phyloP scores from a whole-genome alignment of 768 basidiomycete species.

The Mycena galopus region DNA sequence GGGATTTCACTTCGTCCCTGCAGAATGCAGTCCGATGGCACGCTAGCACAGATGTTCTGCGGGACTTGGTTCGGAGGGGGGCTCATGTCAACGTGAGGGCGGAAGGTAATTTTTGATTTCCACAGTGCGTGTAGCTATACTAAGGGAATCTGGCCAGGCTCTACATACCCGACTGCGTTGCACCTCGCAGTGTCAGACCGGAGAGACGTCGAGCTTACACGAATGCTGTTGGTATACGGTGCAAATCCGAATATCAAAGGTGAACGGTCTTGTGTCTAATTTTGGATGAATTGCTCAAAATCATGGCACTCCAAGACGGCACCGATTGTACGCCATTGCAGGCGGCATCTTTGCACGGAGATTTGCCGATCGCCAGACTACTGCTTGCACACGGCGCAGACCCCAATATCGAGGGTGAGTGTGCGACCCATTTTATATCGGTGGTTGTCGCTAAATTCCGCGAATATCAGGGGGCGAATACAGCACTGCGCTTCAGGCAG shows the following conservation, averaged over 20 bases:
- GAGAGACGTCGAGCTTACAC: background rate
- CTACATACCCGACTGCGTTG: background rate
- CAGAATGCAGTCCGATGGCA: background rate
- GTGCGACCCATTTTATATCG: background rate
- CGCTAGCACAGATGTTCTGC: background rate
- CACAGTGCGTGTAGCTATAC: background rate
- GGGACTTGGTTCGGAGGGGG: conserved; percentile 18
- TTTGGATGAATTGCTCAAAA: background rate
- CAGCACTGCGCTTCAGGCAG: conserved; percentile 5
- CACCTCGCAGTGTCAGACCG: background rate
- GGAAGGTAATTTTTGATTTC: background rate
- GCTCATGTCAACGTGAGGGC: conserved; percentile 6
- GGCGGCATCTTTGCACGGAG: background rate
- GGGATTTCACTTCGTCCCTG: background rate
- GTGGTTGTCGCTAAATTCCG: background rate
- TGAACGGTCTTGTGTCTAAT: background rate
- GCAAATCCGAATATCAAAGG: conserved; percentile 1
- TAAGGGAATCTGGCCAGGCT: background rate
- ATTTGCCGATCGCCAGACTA: background rate
- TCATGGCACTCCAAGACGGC: background rate
- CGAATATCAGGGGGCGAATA: background rate
- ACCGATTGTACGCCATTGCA: background rate
- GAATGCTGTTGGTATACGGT: conserved; percentile 8
- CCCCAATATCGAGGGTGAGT: background rate
- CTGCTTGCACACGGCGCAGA: background rate